Percentiles rank a stretch among this genome's conserved stretches.
phyloP scores from a whole-genome alignment of 2,329 filamentous ascomycete species.

The Fusarium heterosporum region DNA sequence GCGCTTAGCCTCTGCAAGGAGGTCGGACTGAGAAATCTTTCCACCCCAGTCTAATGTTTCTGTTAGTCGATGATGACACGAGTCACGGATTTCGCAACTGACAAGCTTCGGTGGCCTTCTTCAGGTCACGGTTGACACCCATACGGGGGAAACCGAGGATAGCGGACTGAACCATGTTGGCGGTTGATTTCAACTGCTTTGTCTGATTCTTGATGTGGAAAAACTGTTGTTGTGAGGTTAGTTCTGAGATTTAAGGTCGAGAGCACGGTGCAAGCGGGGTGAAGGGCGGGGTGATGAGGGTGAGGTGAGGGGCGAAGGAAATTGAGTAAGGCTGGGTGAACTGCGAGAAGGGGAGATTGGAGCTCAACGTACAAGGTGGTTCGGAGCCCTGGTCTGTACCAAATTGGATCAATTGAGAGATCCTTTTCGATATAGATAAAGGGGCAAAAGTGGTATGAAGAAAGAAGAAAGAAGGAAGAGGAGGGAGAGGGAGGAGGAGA shows the following conservation, averaged over 20 bases:
- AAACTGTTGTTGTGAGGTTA: constrained; percentile 34
- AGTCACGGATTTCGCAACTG: constrained; percentile 56
- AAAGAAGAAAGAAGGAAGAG: constrained; percentile 36
- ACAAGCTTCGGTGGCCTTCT: constrained; percentile 99
- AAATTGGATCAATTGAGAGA: constrained; percentile 46
- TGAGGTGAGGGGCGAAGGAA: constrained; percentile 32
- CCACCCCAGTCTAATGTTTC: constrained; percentile 77
- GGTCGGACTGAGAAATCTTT: constrained; percentile 91
- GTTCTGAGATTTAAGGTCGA: constrained; percentile 14
- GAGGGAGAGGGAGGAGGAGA: constrained; percentile 9
- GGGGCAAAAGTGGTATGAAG: constrained; percentile 40
- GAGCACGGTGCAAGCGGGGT: constrained; percentile 44
- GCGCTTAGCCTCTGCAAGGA: constrained; percentile 95
- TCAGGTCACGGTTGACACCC: constrained; percentile 98
- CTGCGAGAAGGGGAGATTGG: neutral
- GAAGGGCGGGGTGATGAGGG: constrained; percentile 37
- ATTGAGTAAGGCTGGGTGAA: constrained; percentile 17
- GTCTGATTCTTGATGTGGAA: constrained; percentile 31
- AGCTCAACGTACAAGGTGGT: constrained; percentile 41
- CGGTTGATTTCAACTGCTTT: constrained; percentile 49
- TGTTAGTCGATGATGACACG: constrained; percentile 32
- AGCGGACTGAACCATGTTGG: constrained; percentile 74
- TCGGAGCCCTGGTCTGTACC: constrained; percentile 46
- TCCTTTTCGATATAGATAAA: constrained; percentile 43
- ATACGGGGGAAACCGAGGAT: constrained; percentile 99